These are phyloP conservation scores for Sclerotinia borealis DNA, from an alignment of 2,329 filamentous ascomycete species.

Conservation along the genomic window DNA sequence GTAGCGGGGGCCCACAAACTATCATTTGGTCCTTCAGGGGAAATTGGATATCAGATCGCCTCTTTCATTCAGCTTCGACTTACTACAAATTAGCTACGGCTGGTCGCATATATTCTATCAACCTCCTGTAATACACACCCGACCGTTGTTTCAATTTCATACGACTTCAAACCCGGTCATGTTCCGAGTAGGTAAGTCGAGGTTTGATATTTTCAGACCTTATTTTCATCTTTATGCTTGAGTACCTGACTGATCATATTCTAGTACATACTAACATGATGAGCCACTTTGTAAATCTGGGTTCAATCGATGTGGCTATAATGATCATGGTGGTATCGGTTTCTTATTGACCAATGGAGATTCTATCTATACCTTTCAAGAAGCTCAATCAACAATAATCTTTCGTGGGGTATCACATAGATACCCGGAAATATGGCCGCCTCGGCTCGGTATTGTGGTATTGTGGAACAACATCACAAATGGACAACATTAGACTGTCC, in stretches of 20 bases:
- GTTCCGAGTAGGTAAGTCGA: neutral
- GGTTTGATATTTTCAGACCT: neutral
- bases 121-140: neutral
- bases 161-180: neutral
- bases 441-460: neutral
- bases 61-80: neutral
- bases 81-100: neutral
- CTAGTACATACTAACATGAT: neutral
- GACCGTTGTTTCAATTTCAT: neutral
- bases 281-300: neutral
- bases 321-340: neutral
- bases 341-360: neutral
- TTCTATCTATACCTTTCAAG: neutral
- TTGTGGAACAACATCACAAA: slow-evolving; percentile 3
- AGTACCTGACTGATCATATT: neutral
- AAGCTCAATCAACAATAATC: neutral
- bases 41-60: neutral
- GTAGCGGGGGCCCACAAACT: neutral
- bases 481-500: neutral
- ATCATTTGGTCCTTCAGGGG: neutral
- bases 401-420: neutral
- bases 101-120: slow-evolving; percentile 5
- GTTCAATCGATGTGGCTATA: neutral
- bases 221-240: neutral
- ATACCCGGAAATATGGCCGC: slow-evolving; percentile 1